Conservation (phyloP, 2,329 filamentous ascomycete species). For the Bipolaris bicolor region DNA sequence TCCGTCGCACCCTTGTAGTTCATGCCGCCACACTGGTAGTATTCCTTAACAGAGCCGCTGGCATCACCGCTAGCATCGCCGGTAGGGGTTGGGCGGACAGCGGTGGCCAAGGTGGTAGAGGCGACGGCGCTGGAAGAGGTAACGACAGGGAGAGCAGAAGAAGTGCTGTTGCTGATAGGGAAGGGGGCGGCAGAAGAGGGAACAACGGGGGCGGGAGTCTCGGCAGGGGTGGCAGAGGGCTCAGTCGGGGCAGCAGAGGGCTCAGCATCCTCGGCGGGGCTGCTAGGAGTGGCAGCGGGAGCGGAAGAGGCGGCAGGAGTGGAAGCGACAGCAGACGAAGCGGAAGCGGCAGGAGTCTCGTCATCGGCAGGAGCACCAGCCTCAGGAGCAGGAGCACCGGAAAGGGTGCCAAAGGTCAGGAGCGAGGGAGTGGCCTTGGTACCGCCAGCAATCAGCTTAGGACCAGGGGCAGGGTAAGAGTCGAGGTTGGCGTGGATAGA, state of each 20-base stretch:
- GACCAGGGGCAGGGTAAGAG: constrained; percentile 51
- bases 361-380: constrained; percentile 24
- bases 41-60: constrained; percentile 25
- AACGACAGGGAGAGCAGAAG: constrained; percentile 7
- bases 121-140: constrained; percentile 7
- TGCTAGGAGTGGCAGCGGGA: background rate
- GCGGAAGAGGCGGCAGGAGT: constrained; percentile 8
- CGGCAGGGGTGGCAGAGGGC: constrained; percentile 13
- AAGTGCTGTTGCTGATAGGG: constrained; percentile 18
- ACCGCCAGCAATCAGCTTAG: constrained; percentile 46
- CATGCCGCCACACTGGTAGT: constrained; percentile 53
- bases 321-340: constrained; percentile 14
- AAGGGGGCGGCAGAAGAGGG: constrained; percentile 11
- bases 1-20: constrained; percentile 48
- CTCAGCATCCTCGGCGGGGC: constrained; percentile 10
- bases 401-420: constrained; percentile 34
- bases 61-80: constrained; percentile 21
- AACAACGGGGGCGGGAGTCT: constrained; percentile 7
- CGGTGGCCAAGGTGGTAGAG: constrained; percentile 32
- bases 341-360: constrained; percentile 22
- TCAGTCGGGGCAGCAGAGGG: constrained; percentile 5
- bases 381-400: constrained; percentile 27
- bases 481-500: constrained; percentile 48
- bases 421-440: constrained; percentile 31
- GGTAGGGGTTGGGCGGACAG: constrained; percentile 29